Base-by-base conservation (phyloP, 2,329 filamentous ascomycete genomes). In the Emydomyces testavorans region DNA sequence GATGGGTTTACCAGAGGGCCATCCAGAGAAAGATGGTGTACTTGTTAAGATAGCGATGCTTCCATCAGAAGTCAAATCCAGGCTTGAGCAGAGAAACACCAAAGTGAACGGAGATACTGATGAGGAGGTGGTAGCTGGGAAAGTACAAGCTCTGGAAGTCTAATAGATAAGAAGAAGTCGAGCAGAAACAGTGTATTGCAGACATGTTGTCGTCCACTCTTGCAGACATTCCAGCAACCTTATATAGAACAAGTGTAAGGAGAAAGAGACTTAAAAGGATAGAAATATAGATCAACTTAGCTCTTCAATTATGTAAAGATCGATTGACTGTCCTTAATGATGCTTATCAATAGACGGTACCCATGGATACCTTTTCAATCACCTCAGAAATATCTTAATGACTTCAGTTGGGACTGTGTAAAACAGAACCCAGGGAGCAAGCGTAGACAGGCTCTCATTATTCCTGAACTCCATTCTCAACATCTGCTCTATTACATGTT, bases 11-110 rank as follows among this genome's bases (percentile, higher is more conserved):
- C 75, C 77, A 2, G 82, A 92, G 34, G 86, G 80, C 21, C 85
- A 95, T 72, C 82, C 87, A 0, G 86, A 94, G 65, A 94, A 95
- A 71, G 85, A 94, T 51, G 90, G 89, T 42, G 75, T 89, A 35
- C 68, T 88, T 49, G 78, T 95, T 18, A 71, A 80, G 46, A 72
- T 83, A 54, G 24, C 52, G 23, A 49, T 53, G 13, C 55, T 66
- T n/a, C 35, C 48, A 23, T 32, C 49, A 6, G 56, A 58, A 46
- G 52, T 59, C 23, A 58, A 58, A 38, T 23, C 16, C 4, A 44
- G 48, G 26, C 29, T 53, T 16, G 49, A 51, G 18, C 15, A 31
- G 34, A 53, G 43, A 34, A 34, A 29, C 8, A 18, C 31, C 3
- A 35, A 24, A 31, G 24, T 39, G 2, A 32, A 35, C 7, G 36